Percentiles rank a stretch among this genome's conserved stretches.
These are phyloP conservation scores for Eutypella sp. DNA, from an alignment of 2,329 filamentous ascomycete genomes.

Conservation along the genomic window DNA sequence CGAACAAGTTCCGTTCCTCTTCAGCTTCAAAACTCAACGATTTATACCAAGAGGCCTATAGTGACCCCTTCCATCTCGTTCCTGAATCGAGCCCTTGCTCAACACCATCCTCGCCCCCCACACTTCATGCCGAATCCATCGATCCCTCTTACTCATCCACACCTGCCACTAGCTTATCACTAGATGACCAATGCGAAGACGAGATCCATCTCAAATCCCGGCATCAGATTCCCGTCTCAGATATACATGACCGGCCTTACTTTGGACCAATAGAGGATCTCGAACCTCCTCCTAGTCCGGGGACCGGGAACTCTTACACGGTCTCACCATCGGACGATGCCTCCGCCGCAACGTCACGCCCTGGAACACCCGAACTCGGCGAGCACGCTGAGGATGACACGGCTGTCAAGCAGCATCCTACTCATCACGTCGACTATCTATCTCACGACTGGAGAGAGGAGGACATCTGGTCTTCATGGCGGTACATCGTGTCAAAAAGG, in stretches of 20 bases:
- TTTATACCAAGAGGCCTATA: slow-evolving; percentile 38
- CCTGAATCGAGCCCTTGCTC: slow-evolving; percentile 48
- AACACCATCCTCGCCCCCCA: slow-evolving; percentile 51
- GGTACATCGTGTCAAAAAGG: slow-evolving; percentile 78
- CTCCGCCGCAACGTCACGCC: slow-evolving; percentile 47
- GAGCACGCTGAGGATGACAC: slow-evolving; percentile 75
- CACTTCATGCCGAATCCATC: slow-evolving; percentile 47
- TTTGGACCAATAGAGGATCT: slow-evolving; percentile 43
- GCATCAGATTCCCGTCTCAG: slow-evolving; percentile 42
- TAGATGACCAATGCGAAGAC: slow-evolving; percentile 53
- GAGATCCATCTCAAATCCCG: slow-evolving; percentile 37
- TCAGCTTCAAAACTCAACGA: slow-evolving; percentile 43
- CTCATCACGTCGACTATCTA: slow-evolving; percentile 89
- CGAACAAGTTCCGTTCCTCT: slow-evolving; percentile 35
- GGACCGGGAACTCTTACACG: slow-evolving; percentile 44
- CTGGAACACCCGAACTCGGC: slow-evolving; percentile 51
- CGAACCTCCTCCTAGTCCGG: slow-evolving; percentile 47
- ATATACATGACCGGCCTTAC: slow-evolving; percentile 42
- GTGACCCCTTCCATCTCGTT: slow-evolving; percentile 26
- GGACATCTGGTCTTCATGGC: slow-evolving; percentile 97
- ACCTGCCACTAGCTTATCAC: slow-evolving; percentile 57
- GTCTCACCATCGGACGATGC: slow-evolving; percentile 50
- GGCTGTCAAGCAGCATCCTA: slow-evolving; percentile 67
- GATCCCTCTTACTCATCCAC: slow-evolving; percentile 58
- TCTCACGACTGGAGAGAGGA: slow-evolving; percentile 92